Evolutionary conservation across 148 eudicot genomes (phyloP), one percentile per base, ranked within the genome.

Genomic region (Pouteria glomerata): DNA sequence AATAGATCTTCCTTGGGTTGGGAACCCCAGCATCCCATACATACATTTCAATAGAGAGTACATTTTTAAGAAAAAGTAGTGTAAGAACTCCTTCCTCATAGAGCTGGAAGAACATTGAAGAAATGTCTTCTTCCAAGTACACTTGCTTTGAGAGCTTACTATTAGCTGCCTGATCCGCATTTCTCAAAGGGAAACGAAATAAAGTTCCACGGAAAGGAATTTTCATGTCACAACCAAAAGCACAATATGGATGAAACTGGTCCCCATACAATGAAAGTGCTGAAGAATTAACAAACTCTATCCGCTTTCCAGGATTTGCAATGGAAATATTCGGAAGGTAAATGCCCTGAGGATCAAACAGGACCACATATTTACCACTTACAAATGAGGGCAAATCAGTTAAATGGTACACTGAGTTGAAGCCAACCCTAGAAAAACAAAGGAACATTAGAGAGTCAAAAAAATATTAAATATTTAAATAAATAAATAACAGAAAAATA

Each of bases 311-410:
- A 15, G 99, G 99, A 79, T 95, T 95, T 53, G 96, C 89, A 31
- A 96, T 78, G 26, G 99, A 92, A 29, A 95, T 82, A 77, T 95
- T 92, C 34, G 99, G 99, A 76, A 95, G 97, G 80, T 91, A 92
- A 71, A 82, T 78, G 50, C 99, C 94, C 82, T 95, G 99, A 63
- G 99, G 99, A 84, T 95, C 99, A 82, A 95, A 95, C 66, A 95
- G 59, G 16, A 95, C 97, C 72, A 88, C 89, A 79, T 92, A 84
- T 72, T 95, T 95, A 48, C 89, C 99, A 79, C 99, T 95, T 78
- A 95, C 96, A 80, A 95, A 95, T 59, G 99, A 95, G 57, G 99
- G 99, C 75, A 95, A 83, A 77, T 95, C 99, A n/a, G 99, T 95
- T 52, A 95, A 73, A 87, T 95, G 99, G 79, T 95, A 95, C 73